Evolutionary conservation across 2,329 filamentous ascomycete species (phyloP), one percentile per base, ranked within the genome.

Genomic region (Stachybotrys chlorohalonatus): DNA sequence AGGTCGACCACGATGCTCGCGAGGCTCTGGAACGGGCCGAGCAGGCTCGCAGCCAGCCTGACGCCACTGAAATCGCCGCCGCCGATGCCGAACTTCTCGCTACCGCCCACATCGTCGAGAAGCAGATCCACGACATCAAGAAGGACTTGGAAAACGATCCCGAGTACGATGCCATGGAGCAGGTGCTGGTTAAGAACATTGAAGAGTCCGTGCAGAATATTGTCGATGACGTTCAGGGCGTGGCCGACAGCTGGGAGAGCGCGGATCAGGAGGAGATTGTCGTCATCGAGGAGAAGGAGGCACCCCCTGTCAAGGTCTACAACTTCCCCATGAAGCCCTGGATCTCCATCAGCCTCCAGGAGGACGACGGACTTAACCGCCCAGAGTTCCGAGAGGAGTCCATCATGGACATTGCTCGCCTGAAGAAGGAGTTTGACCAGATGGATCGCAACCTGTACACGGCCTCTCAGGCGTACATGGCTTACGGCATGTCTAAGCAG

Each of bases 371-470:
- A 13, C 76, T 83, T 56, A 69, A 78, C 31, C 80, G 82, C 15
- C 79, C 86, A 4, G 73, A 78, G 52, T 86, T 97, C 69, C 85
- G 87, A 45, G 84, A 90, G 55, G 87, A 93, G 60, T 82, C 86
- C 48, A 85, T 96, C 63, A 89, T 96, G 77, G 90, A 96, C 63
- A 94, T 99, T 66, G 93, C 94, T 52, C 84, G 91, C 55, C 79
- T 97, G 59, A 96, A 96, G 79, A 97, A 97, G 74, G 91, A 96
- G 6, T 97, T 97, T 64, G 94, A 99, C 66, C 94, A 97, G 73
- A 86, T 96, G 58, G 94, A 99, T 67, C 89, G 95, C 60, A 95
- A 92, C 59, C 80, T 99, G 36, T 93, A 93, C 52, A 88, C 92
- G 6, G 92, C 93, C 16, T 93, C 90, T 31, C 86, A 90, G 66